phyloP scores from a whole-genome alignment of 805 yeast genomes.

The Kodamaea laetipori region DNA sequence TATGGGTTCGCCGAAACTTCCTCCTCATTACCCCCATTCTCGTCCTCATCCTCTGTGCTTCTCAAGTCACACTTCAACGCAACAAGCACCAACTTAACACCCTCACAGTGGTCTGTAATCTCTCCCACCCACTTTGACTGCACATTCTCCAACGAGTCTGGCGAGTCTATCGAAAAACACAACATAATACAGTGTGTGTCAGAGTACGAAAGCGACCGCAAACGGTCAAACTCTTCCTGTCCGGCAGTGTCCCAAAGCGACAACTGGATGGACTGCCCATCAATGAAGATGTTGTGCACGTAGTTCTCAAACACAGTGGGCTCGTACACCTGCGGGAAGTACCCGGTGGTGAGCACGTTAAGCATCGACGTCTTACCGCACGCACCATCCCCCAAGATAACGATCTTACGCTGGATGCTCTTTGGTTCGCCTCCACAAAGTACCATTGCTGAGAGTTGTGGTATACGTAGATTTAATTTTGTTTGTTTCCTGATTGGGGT shows the following conservation, averaged over 20 bases:
- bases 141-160: constrained; percentile 92
- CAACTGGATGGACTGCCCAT: constrained; percentile 86
- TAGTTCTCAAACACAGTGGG: constrained; percentile 98
- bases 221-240: constrained; percentile 95
- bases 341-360: constrained; percentile 95
- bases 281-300: constrained; percentile 95
- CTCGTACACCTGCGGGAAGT: constrained; percentile 96
- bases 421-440: constrained; percentile 46
- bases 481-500: constrained; percentile 8
- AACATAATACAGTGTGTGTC: constrained; percentile 97
- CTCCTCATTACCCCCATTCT: constrained; percentile 22
- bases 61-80: constrained; percentile 95
- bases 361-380: constrained; percentile 95
- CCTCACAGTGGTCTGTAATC: constrained; percentile 95
- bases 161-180: constrained; percentile 92
- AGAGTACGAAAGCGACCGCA: constrained; percentile 87
- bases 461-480: constrained; percentile 4
- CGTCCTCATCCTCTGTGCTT: constrained; percentile 53
- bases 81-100: constrained; percentile 89
- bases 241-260: constrained; percentile 99
- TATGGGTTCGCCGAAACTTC: constrained; percentile 42
- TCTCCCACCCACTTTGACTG: constrained; percentile 97
- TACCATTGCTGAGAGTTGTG: constrained; percentile 30
- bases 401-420: constrained; percentile 83
- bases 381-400: constrained; percentile 96